phyloP scores from a whole-genome alignment of 2,329 filamentous ascomycete species.

The Ustulina deusta region DNA sequence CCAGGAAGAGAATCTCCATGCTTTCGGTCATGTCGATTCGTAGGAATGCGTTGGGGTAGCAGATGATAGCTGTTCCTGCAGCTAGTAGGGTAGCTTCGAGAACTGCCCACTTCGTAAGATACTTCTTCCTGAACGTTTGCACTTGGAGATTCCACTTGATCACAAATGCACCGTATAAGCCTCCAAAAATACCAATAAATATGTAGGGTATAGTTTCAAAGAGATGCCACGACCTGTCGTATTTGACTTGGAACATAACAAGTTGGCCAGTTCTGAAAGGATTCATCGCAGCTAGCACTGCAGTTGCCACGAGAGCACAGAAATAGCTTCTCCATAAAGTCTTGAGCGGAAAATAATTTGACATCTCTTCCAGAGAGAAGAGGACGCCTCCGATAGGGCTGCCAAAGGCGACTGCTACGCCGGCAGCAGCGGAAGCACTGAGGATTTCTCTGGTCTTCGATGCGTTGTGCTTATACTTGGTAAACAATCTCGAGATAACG shows the following conservation, averaged over 20 bases:
- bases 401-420: conserved; percentile 95
- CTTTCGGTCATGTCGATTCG: conserved; percentile 99
- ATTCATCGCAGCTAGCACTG: conserved; percentile 94
- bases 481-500: conserved; percentile 92
- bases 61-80: conserved; percentile 86
- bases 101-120: conserved; percentile 84
- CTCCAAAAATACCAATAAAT: conserved; percentile 90
- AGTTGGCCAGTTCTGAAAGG: conserved; percentile 96
- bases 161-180: conserved; percentile 93
- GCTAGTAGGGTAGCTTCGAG: conserved; percentile 88
- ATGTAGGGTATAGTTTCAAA: conserved; percentile 96
- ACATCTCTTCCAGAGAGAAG: conserved; percentile 98
- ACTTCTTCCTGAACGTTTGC: conserved; percentile 94
- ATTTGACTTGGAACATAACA: conserved; percentile 98
- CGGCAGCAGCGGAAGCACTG: conserved; percentile 92
- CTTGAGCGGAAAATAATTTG: conserved; percentile 94
- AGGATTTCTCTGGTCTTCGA: conserved; percentile 95
- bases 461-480: conserved; percentile 91
- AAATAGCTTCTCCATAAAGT: conserved; percentile 99
- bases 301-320: conserved; percentile 93
- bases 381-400: conserved; percentile 96
- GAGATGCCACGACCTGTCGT: conserved; percentile 97
- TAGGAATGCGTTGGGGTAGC: conserved; percentile 95
- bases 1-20: conserved; percentile 97
- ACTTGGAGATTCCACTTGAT: conserved; percentile 97